Conservation (phyloP, 1,284 basidiomycete genomes). For the Ganoderma sinense region DNA sequence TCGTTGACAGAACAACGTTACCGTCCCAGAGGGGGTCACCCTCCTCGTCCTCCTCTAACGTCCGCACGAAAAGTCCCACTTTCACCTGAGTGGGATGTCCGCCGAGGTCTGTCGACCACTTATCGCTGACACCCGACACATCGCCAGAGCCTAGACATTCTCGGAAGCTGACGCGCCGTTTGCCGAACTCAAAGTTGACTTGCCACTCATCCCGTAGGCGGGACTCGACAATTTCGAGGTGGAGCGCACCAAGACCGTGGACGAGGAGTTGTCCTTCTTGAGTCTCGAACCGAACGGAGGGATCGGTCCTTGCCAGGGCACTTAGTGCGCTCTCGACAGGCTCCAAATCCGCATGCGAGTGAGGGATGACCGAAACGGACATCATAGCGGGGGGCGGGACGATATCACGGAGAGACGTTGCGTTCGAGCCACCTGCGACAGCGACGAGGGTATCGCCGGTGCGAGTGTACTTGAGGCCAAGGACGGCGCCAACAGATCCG, state of each 20-base stretch:
- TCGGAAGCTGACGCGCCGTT: conserved; percentile 81
- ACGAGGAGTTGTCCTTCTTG: conserved; percentile 87
- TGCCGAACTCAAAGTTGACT: conserved; percentile 80
- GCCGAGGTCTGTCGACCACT: conserved; percentile 68
- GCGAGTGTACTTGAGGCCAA: conserved; percentile 84
- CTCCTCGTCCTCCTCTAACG: conserved; percentile 59
- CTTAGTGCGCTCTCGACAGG: conserved; percentile 80
- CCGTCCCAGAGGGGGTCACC: conserved; percentile 78
- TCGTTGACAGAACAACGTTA: conserved; percentile 67
- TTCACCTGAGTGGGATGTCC: conserved; percentile 57
- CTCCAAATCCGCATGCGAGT: conserved; percentile 81
- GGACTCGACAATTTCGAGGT: conserved; percentile 88
- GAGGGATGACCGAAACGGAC: conserved; percentile 82
- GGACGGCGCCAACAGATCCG: conserved; percentile 86
- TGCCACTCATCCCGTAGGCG: conserved; percentile 84
- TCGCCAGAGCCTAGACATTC: conserved; percentile 64
- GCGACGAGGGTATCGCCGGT: conserved; percentile 89
- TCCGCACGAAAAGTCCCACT: conserved; percentile 60
- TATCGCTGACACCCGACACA: conserved; percentile 41
- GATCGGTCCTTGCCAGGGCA: conserved; percentile 85
- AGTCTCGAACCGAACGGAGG: conserved; percentile 79
- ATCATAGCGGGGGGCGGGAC: conserved; percentile 79
- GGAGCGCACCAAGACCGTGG: conserved; percentile 85
- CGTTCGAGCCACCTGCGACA: conserved; percentile 44
- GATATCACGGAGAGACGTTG: conserved; percentile 67